Evolutionary conservation across 2,329 filamentous ascomycete genomes (phyloP).

Genomic region (Colletotrichum coccodes): DNA sequence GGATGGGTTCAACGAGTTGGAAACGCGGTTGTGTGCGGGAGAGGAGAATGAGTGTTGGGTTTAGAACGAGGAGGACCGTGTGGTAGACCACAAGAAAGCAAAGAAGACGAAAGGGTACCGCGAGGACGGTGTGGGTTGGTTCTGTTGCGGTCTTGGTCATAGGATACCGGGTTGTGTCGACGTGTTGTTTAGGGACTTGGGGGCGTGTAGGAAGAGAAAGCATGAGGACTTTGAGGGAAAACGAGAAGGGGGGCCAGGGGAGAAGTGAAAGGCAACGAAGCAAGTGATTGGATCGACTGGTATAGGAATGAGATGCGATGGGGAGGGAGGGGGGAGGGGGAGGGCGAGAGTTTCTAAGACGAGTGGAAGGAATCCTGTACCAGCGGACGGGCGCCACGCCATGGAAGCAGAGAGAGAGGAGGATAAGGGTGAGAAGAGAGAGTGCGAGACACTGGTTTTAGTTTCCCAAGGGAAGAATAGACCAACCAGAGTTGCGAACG

Average conservation of each 20-base stretch:
- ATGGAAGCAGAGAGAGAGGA: conserved; percentile 10
- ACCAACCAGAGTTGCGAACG: conserved; percentile 29
- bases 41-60: not conserved
- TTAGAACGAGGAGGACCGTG: conserved; percentile 1
- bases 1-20: not conserved
- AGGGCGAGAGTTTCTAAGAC: conserved; percentile 7
- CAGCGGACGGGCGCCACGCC: not conserved
- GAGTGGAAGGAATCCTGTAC: conserved; percentile 7
- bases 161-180: not conserved
- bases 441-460: conserved; percentile 40
- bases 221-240: not conserved
- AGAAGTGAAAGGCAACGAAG: not conserved
- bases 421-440: conserved; percentile 1
- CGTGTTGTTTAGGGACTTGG: not conserved
- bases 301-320: not conserved
- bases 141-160: not conserved
- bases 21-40: not conserved
- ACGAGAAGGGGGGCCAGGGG: not conserved
- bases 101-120: not conserved
- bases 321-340: not conserved
- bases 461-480: conserved; percentile 41
- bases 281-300: not conserved
- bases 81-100: not conserved
- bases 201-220: not conserved
- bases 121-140: not conserved